phyloP scores from a whole-genome alignment of 352 stramenopile genomes.

The Peronospora destructor region DNA sequence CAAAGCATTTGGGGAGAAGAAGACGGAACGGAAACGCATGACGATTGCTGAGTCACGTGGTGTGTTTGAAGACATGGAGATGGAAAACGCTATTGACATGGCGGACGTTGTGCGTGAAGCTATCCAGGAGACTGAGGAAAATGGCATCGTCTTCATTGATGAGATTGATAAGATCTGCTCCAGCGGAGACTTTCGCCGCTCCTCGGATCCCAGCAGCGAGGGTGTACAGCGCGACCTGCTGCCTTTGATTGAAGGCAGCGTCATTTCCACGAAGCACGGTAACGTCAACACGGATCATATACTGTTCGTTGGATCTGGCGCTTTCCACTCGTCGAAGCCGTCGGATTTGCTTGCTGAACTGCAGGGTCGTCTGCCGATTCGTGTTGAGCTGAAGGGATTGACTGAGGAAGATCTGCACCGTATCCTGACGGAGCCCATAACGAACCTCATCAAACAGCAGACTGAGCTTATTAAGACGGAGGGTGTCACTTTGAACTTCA shows the following conservation, averaged over 20 bases:
- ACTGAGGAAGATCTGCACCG: constrained; percentile 98
- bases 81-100: constrained; percentile 92
- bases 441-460: constrained; percentile 98
- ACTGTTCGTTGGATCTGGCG: constrained; percentile 96
- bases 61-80: constrained; percentile 94
- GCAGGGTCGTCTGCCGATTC: constrained; percentile 97
- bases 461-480: constrained; percentile 96
- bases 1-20: constrained; percentile 74
- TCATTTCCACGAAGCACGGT: constrained; percentile 97
- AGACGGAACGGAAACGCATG: constrained; percentile 90
- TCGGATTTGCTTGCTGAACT: constrained; percentile 97
- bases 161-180: constrained; percentile 99
- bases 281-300: constrained; percentile 99
- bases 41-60: constrained; percentile 90
- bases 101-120: constrained; percentile 81
- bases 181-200: constrained; percentile 88
- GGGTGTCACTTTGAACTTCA: constrained; percentile 93
- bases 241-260: constrained; percentile 97
- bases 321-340: constrained; percentile 97
- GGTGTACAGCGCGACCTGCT: constrained; percentile 98
- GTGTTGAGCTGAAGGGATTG: constrained; percentile 97
- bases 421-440: constrained; percentile 98
- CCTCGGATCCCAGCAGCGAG: constrained; percentile 95
- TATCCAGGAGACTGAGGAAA: constrained; percentile 93
- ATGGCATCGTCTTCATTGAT: constrained; percentile 99